phyloP scores from a whole-genome alignment of 2,329 filamentous ascomycete genomes.

The Aspergillus terreus region DNA sequence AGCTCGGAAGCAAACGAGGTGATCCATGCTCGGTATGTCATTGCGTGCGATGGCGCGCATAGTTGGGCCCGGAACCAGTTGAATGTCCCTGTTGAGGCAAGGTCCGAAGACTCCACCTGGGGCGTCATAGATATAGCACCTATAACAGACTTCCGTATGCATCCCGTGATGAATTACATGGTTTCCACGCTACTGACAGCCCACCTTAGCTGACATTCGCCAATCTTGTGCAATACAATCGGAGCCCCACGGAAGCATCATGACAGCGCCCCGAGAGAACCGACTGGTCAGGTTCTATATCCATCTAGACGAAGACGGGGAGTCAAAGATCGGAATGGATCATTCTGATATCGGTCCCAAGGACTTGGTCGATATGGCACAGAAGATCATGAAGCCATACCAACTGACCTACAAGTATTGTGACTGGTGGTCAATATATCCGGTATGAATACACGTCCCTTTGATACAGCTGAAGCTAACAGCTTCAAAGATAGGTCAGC shows the following conservation, averaged over 20 bases:
- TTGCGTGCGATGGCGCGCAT: background rate
- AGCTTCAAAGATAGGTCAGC: background rate
- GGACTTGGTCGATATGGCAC: too few species aligned
- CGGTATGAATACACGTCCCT: background rate
- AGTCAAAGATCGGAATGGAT: background rate
- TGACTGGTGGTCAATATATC: constrained; percentile 1
- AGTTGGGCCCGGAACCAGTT: background rate
- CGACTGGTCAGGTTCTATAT: background rate
- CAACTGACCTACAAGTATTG: too few species aligned
- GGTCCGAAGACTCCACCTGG: background rate
- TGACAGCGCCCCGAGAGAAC: background rate
- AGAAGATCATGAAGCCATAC: too few species aligned
- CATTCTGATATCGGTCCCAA: too few species aligned
- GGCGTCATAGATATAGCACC: background rate
- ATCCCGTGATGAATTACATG: background rate
- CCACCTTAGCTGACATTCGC: background rate
- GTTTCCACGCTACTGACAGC: background rate
- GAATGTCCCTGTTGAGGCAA: background rate
- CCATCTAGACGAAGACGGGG: background rate
- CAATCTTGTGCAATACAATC: background rate
- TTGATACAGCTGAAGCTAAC: background rate
- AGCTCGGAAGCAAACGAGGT: background rate
- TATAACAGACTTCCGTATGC: background rate
- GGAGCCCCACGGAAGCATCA: background rate
- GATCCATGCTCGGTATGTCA: background rate